Conservation (phyloP, 1,284 basidiomycete species). For the Apiotrichum gracile region DNA sequence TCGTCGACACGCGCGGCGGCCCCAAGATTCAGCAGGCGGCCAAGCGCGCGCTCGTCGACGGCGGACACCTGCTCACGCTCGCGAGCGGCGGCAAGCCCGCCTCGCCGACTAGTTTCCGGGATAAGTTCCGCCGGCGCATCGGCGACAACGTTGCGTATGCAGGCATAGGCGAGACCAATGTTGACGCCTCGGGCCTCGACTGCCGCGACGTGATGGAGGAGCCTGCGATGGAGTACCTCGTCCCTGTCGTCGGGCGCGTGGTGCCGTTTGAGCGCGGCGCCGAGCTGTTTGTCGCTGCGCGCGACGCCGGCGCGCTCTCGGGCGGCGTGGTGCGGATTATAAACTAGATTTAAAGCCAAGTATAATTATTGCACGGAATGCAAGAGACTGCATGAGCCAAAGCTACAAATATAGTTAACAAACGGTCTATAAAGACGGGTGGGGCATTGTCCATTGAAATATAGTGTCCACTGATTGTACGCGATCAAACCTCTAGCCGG, state of each 20-base stretch:
- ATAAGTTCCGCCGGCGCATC: constrained; percentile 4
- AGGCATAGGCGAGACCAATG: constrained; percentile 39
- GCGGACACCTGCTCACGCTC: constrained; percentile 26
- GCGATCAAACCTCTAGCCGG: too few relatives aligned
- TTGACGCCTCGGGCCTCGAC: constrained; percentile 41
- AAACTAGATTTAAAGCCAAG: too few relatives aligned
- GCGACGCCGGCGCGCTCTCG: too few relatives aligned
- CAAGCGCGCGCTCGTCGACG: constrained; percentile 55
- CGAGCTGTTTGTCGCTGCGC: constrained; percentile 25
- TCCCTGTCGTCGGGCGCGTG: constrained; percentile 25
- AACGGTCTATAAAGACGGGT: too few relatives aligned
- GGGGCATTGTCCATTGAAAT: too few relatives aligned
- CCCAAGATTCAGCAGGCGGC: constrained; percentile 66
- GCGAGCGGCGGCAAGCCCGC: not conserved
- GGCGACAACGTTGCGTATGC: constrained; percentile 31
- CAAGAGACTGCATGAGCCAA: too few relatives aligned
- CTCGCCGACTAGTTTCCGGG: too few relatives aligned
- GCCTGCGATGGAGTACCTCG: constrained; percentile 28
- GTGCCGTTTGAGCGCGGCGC: constrained; percentile 39
- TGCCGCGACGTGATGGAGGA: constrained; percentile 43
- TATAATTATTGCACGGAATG: too few relatives aligned
- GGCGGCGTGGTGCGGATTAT: constrained; percentile 5
- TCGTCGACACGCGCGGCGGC: constrained; percentile 75
- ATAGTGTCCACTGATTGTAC: too few relatives aligned
- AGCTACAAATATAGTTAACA: too few relatives aligned